Evolutionary conservation across 2,329 filamentous ascomycete genomes (phyloP), one percentile per base, ranked within the genome.

Genomic region (Calonectria leucothoes): DNA sequence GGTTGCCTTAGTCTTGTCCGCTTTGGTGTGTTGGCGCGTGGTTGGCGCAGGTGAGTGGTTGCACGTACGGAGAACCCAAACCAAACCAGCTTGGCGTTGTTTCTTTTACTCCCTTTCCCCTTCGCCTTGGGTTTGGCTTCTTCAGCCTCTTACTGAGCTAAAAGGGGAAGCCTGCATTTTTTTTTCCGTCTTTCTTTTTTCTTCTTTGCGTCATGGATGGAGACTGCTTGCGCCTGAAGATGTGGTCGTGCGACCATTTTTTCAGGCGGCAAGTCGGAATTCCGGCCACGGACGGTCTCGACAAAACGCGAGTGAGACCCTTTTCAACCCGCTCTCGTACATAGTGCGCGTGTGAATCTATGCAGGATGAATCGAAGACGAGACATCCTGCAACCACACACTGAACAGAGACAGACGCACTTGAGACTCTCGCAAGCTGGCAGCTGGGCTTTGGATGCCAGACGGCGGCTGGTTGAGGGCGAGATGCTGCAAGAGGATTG

Each of bases 11-110:
- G 66, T 33, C 66, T 52, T 57, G 51, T 49, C 66, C 66, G 42
- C 45, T 78, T 75, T 79, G 75, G 67, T 79, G 78, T 76, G 78
- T 63, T 79, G 78, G 78, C 77, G 48, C 68, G 71, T 70, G 71
- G 73, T 76, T 76, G 77, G 73, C 66, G 71, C 74, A 71, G 74
- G 61, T 66, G 42, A 35, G 61, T 45, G 20, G 66, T 42, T 51
- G 31, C 42, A 33, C 37, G 52, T 37, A 35, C 35, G 23, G 37
- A 39, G 29, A 52, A 52, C 17, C n/a, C 27, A 31, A 39, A 42
- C 27, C 37, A 69, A 61, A 42, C 66, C 51, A 49, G 33, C 52
- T 61, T 69, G 52, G 55, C 55, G 31, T 52, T 55, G 33, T 37
- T 52, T 39, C 25, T 39, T 27, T 37, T 66, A n/a, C 55, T 42